Percentiles rank a stretch among this genome's conserved stretches.
Conservation (phyloP, 257 asterid genomes). For the Apocynum venetum region DNA sequence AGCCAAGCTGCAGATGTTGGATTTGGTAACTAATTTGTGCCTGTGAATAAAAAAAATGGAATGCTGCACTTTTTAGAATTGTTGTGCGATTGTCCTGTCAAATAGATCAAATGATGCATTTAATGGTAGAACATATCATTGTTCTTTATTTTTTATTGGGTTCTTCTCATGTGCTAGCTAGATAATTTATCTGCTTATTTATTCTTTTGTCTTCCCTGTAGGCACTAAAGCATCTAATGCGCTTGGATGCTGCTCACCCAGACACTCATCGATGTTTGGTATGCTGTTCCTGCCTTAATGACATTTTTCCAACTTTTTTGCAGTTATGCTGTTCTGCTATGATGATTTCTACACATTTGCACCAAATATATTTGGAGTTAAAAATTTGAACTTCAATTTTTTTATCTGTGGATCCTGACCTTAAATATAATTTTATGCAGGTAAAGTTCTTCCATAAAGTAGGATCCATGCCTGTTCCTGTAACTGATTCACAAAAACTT, state of each 20-base stretch:
- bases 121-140: background rate
- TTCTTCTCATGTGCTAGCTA: background rate
- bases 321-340: background rate
- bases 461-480: constrained; percentile 65
- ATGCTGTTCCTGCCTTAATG: constrained; percentile 25
- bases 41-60: background rate
- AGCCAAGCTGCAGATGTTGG: background rate
- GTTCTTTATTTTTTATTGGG: background rate
- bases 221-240: constrained; percentile 80
- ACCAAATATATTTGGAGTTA: constrained; percentile 3
- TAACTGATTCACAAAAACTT: constrained; percentile 66
- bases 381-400: too few species aligned
- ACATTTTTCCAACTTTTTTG: constrained; percentile 3
- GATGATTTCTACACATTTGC: background rate
- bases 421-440: constrained; percentile 37
- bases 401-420: constrained; percentile 7
- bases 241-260: constrained; percentile 74
- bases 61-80: background rate
- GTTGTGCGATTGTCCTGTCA: background rate
- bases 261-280: constrained; percentile 89
- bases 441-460: constrained; percentile 75
- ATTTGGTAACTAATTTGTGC: background rate
- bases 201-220: constrained; percentile 29
- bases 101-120: constrained; percentile 2
- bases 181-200: background rate